Conservation (phyloP, 192 early-diverging fungal genomes). For the Coemansia sp. region DNA sequence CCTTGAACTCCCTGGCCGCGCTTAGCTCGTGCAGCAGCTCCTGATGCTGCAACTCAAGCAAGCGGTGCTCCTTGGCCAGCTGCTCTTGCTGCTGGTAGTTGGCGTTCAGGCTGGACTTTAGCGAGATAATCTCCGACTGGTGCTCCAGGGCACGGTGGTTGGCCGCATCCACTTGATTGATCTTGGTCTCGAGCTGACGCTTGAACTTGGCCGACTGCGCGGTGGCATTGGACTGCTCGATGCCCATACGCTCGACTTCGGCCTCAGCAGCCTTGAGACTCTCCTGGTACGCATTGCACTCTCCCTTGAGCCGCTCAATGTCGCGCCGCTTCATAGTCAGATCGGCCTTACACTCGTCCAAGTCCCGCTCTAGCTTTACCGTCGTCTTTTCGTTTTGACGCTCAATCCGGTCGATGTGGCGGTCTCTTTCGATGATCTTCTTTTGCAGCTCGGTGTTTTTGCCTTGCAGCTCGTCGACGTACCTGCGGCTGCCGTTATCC, state of each 20-base stretch:
- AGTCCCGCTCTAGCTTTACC: slow-evolving; percentile 26
- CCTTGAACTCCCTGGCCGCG: slow-evolving; percentile 29
- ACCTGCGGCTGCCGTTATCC: slow-evolving; percentile 17
- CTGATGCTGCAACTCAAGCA: slow-evolving; percentile 29
- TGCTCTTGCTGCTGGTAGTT: slow-evolving; percentile 38
- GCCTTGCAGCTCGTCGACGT: slow-evolving; percentile 24
- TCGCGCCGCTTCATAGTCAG: slow-evolving; percentile 52
- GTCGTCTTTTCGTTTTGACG: slow-evolving; percentile 37
- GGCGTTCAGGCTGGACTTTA: slow-evolving; percentile 25
- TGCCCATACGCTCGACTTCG: slow-evolving; percentile 40
- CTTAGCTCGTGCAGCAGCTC: slow-evolving; percentile 41
- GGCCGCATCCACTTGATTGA: slow-evolving; percentile 20
- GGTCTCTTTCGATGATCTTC: slow-evolving; percentile 24
- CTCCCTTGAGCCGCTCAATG: slow-evolving; percentile 40
- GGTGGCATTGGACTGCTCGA: slow-evolving; percentile 32
- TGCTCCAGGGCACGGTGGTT: slow-evolving; percentile 26
- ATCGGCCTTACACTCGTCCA: slow-evolving; percentile 49
- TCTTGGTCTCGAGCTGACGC: slow-evolving; percentile 39
- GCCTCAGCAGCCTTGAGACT: slow-evolving; percentile 34
- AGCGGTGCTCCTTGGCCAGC: slow-evolving; percentile 27
- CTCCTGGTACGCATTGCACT: slow-evolving; percentile 24
- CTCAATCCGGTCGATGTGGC: slow-evolving; percentile 35
- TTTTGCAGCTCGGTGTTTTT: slow-evolving; percentile 43
- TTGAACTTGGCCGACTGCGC: slow-evolving; percentile 34
- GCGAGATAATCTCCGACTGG: slow-evolving; percentile 32